Evolutionary conservation across 805 yeast genomes (phyloP).

Genomic region (Yamadazyma akitaensis): DNA sequence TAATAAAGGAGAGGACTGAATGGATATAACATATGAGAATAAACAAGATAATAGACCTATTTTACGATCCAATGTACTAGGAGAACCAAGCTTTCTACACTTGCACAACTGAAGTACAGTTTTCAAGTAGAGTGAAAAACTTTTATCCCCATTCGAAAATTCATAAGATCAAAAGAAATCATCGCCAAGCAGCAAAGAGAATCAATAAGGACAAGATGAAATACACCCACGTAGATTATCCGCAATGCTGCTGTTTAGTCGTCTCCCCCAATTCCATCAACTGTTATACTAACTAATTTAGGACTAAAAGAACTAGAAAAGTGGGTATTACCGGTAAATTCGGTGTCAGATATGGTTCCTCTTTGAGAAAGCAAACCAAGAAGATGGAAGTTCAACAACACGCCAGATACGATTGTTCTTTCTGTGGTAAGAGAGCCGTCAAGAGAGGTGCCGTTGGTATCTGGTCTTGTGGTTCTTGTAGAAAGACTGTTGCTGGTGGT

Average conservation of each 20-base stretch:
- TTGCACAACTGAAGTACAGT: too few relatives aligned
- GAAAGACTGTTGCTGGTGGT: constrained; percentile 99
- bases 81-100: too few relatives aligned
- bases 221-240: neutral
- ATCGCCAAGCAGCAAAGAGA: too few relatives aligned
- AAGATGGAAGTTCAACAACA: constrained; percentile 99
- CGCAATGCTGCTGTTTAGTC: neutral
- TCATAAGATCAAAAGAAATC: too few relatives aligned
- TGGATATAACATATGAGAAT: neutral
- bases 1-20: neutral
- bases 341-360: constrained; percentile 99
- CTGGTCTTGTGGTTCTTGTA: constrained; percentile 96
- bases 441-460: constrained; percentile 98
- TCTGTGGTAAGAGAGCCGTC: constrained; percentile 99
- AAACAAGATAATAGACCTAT: too few relatives aligned
- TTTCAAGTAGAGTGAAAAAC: too few relatives aligned
- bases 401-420: constrained; percentile 97
- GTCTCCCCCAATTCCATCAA: neutral
- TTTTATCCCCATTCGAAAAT: too few relatives aligned
- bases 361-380: constrained; percentile 99
- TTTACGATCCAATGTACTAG: too few relatives aligned
- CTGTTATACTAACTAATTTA: constrained; percentile 43
- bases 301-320: constrained; percentile 99
- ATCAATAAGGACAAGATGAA: neutral
- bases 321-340: constrained; percentile 99